Evolutionary conservation across 2,329 filamentous ascomycete genomes (phyloP).

Genomic region (Aspergillus terreus): DNA sequence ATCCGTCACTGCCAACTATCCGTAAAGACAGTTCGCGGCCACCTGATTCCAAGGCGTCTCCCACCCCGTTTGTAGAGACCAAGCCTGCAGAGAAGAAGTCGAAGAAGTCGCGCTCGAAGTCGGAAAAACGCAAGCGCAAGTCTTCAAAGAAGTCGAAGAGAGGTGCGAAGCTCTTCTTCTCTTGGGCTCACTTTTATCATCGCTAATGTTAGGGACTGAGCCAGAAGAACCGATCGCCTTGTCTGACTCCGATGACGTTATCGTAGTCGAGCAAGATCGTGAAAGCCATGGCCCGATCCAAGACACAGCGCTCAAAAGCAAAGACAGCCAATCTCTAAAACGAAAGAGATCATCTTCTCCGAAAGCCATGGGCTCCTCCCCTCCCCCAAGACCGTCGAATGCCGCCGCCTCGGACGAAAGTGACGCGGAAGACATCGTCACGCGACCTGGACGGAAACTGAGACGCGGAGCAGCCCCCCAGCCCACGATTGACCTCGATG

Average conservation of each 20-base stretch:
- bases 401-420: constrained; percentile 18
- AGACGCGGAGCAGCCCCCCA: constrained; percentile 24
- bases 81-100: constrained; percentile 2
- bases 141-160: constrained; percentile 3
- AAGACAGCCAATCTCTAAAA: constrained; percentile 4
- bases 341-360: constrained; percentile 14
- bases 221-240: neutral
- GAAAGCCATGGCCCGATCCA: constrained; percentile 15
- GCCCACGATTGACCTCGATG: constrained; percentile 23
- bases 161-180: neutral
- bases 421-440: constrained; percentile 25
- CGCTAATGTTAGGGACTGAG: neutral
- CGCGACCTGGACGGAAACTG: constrained; percentile 24
- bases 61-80: constrained; percentile 7
- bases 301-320: constrained; percentile 13
- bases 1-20: constrained; percentile 22
- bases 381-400: constrained; percentile 1
- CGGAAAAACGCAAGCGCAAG: constrained; percentile 2
- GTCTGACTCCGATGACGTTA: neutral
- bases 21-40: constrained; percentile 7
- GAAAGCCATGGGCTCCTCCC: constrained; percentile 2
- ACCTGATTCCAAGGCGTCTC: constrained; percentile 2
- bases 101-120: constrained; percentile 1
- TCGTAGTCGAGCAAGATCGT: constrained; percentile 7
- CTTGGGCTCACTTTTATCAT: neutral